Evolutionary conservation across 495 filamentous ascomycete genomes (phyloP), one percentile per base, ranked within the genome.

Genomic region (Penicillium lagena): DNA sequence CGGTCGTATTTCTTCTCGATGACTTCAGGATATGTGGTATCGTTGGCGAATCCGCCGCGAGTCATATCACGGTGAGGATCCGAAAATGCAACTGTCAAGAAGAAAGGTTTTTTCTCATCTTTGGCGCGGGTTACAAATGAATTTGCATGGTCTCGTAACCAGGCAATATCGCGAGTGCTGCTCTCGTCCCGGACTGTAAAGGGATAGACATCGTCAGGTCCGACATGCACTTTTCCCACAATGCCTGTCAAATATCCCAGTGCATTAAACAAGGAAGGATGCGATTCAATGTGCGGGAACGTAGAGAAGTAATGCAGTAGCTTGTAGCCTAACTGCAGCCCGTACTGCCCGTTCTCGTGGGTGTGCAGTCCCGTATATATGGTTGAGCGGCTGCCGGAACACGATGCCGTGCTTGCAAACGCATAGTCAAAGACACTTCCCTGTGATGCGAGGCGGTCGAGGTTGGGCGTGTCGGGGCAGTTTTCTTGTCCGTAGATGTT

Each of bases 311-410:
- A 59, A 35, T 60, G 56, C 34, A 39, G 30, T 43, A 15, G 10
- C 40, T 38, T 2, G 52, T 39, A n/a, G 17, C 17, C 17, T 17
- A 17, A 17, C 17, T 17, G 17, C 17, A 72, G 53, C 3, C 68
- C 68, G 43, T 72, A 72, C 42, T 72, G 68, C 6, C 68, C 68
- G 45, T 64, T 70, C 46, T 72, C 46, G 46, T 72, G 68, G 8
- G 65, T 70, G 51, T 70, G 67, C 9, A 69, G 49, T 12, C 68
- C 68, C 0, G 65, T 69, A 47, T 70, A 72, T n/a, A 72, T 66
- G 7, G 56, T 56, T 7, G 62, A 63, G 17, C 68, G 51, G 43
- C 58, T 65, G 7, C 59, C 61, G 44, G 60, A 64, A 40, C 68
- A 72, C 7, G 65, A 69, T 1, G 68, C 67, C 7, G 68, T 72